These are phyloP conservation scores for Luffa acutangula DNA, from an alignment of 306 rosid species.

Conservation along the genomic window DNA sequence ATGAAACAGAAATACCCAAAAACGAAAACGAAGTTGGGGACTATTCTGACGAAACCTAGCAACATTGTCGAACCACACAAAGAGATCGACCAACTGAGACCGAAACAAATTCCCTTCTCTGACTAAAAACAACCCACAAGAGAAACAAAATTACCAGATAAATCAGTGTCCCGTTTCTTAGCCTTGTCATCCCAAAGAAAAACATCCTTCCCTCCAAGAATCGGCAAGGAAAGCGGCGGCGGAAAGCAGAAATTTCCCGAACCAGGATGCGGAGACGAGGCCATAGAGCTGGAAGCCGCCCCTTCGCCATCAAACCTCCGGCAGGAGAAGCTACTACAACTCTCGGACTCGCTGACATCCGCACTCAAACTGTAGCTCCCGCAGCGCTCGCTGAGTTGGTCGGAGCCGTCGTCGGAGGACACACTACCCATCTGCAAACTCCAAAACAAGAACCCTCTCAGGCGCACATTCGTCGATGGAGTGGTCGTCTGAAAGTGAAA, in stretches of 20 bases:
- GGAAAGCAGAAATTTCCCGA: slow-evolving; percentile 32
- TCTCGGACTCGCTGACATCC: slow-evolving; percentile 88
- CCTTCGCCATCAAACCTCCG: slow-evolving; percentile 67
- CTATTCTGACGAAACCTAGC: neutral
- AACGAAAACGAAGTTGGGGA: neutral
- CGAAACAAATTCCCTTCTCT: neutral
- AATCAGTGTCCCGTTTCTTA: slow-evolving; percentile 33
- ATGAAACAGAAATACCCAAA: neutral
- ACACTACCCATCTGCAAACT: slow-evolving; percentile 45
- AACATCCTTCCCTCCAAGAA: slow-evolving; percentile 61
- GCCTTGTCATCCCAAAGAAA: slow-evolving; percentile 60
- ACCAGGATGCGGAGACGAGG: slow-evolving; percentile 49
- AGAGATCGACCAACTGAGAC: neutral
- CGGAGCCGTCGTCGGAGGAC: slow-evolving; percentile 65
- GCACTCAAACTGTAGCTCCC: slow-evolving; percentile 90
- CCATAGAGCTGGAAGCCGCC: slow-evolving; percentile 65
- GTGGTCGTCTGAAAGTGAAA: neutral
- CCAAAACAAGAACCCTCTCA: slow-evolving; percentile 17
- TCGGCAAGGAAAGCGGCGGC: slow-evolving; percentile 53
- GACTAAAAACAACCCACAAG: neutral
- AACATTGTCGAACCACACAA: neutral
- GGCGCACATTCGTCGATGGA: slow-evolving; percentile 16
- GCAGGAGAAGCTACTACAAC: slow-evolving; percentile 66
- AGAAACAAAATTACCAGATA: slow-evolving; percentile 43
- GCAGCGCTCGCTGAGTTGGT: slow-evolving; percentile 69